Base-by-base conservation (phyloP, 805 yeast species). In the Barnettozyma californica region DNA sequence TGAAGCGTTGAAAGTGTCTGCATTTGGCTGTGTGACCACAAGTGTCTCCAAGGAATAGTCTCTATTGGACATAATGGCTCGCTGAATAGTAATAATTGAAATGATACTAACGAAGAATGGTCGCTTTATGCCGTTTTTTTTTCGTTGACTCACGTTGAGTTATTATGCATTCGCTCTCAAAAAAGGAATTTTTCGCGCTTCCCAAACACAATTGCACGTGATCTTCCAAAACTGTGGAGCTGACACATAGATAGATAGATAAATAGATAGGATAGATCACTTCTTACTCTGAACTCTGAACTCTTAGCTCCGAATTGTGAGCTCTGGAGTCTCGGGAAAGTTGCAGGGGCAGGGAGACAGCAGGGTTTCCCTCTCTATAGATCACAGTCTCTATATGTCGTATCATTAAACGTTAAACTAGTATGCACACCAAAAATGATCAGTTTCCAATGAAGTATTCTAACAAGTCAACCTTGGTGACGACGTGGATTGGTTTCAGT, bases 401-500 rank as follows among this genome's bases (percentile, higher is more conserved):
- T 21, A 37, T 37, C 41, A 37, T 37, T 37, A 37, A 37, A 37
- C 26, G 26, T 37, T 21, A 37, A 38, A 19, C 23, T 16, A n/a
- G 14, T 40, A 16, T 16, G 21, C 33, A n/a, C 13, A 20, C 20
- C 23, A 26, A 27, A 27, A 11, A 6, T 7, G 14, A 3, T 27
- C 21, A 26, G 10, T 40, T 25, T 41, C 33, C 59, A 29, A 59
- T 53, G 34, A 71, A 64, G 55, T 69, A 73, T 51, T 84, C 77
- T 59, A 87, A 73, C 65, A 87, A 74, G 67, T 87, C 96, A 62
- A 87, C 92, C 74, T 87, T 87, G 51, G 96, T 87, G 49, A 87
- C 96, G 51, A 87, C 83, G 65, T 87, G 92, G 42, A 86, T 75
- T 43, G 95, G 94, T 61, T 77, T 83, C 61, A 76, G 72, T 37